Evolutionary conservation across 2,329 filamentous ascomycete genomes (phyloP).

Genomic region (Penicillium sp.): DNA sequence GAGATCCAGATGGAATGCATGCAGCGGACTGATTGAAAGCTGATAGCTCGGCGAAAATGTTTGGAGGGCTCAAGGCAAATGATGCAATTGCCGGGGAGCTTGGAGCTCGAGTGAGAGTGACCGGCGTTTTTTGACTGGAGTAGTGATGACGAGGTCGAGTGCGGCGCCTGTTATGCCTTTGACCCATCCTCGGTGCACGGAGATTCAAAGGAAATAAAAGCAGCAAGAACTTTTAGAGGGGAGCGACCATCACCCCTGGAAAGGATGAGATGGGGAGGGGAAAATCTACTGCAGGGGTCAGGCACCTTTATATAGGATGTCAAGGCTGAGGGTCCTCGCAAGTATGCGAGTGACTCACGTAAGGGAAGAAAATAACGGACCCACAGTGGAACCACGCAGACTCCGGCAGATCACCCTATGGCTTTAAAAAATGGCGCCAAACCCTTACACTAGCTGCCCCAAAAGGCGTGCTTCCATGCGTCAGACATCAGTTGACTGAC

Average conservation of each 20-base stretch:
- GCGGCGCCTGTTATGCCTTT: slow-evolving; percentile 48
- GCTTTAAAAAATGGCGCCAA: slow-evolving; percentile 17
- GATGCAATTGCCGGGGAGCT: slow-evolving; percentile 8
- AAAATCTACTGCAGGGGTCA: slow-evolving; percentile 13
- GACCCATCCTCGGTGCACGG: slow-evolving; percentile 38
- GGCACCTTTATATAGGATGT: slow-evolving; percentile 15
- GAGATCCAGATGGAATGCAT: slow-evolving; percentile 25
- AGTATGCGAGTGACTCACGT: slow-evolving; percentile 12
- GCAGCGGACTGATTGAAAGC: slow-evolving; percentile 18
- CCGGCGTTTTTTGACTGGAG: slow-evolving; percentile 14
- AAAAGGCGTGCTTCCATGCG: slow-evolving; percentile 18
- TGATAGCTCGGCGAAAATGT: slow-evolving; percentile 16
- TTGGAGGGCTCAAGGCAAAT: slow-evolving; percentile 7
- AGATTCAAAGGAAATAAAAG: slow-evolving; percentile 3
- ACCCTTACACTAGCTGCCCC: slow-evolving; percentile 5
- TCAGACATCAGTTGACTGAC: slow-evolving; percentile 4
- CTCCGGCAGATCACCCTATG: slow-evolving; percentile 20
- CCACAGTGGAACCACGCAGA: slow-evolving; percentile 18
- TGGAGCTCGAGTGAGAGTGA: slow-evolving; percentile 3
- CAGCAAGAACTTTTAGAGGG: slow-evolving; percentile 18
- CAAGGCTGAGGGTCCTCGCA: too few species aligned
- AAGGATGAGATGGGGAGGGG: slow-evolving; percentile 37
- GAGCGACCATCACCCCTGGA: slow-evolving; percentile 39
- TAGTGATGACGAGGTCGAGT: slow-evolving; percentile 39
- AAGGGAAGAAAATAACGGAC: slow-evolving; percentile 8